phyloP scores from a whole-genome alignment of 371 early-diverging fungal species.

The Lichtheimia ramosa region DNA sequence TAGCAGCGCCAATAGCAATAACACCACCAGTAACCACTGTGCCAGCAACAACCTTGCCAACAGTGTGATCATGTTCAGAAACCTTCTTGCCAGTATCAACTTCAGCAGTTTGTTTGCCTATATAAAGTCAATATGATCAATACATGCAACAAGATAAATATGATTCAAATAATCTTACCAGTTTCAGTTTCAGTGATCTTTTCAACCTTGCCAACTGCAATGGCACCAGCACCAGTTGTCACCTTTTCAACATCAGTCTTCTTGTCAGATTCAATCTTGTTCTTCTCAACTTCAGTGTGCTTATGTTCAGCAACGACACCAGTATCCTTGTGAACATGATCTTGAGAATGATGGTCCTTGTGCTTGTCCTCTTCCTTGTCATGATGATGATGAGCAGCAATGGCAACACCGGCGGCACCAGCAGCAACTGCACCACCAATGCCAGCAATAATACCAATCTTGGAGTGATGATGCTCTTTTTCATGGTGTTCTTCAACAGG shows the following conservation, averaged over 20 bases:
- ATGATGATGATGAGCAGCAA: too few relatives aligned
- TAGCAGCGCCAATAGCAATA: slow-evolving; percentile 5
- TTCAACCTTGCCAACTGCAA: neutral
- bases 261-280: neutral
- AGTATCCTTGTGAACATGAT: neutral
- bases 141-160: neutral
- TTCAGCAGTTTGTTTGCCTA: neutral
- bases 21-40: slow-evolving; percentile 6
- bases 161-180: neutral
- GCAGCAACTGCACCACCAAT: too few relatives aligned
- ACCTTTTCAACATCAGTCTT: neutral
- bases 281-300: neutral
- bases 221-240: neutral
- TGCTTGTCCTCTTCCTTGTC: too few relatives aligned
- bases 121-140: too few relatives aligned
- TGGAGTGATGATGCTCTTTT: too few relatives aligned
- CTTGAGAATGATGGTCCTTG: too few relatives aligned
- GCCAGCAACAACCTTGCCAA: slow-evolving; percentile 5
- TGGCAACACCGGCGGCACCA: too few relatives aligned
- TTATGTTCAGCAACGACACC: too few relatives aligned
- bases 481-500: too few relatives aligned
- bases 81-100: slow-evolving; percentile 23
- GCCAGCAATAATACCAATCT: too few relatives aligned
- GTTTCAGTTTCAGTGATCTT: neutral
- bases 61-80: slow-evolving; percentile 5